phyloP scores from a whole-genome alignment of 208 protist species.

The Crithidia sp. region DNA sequence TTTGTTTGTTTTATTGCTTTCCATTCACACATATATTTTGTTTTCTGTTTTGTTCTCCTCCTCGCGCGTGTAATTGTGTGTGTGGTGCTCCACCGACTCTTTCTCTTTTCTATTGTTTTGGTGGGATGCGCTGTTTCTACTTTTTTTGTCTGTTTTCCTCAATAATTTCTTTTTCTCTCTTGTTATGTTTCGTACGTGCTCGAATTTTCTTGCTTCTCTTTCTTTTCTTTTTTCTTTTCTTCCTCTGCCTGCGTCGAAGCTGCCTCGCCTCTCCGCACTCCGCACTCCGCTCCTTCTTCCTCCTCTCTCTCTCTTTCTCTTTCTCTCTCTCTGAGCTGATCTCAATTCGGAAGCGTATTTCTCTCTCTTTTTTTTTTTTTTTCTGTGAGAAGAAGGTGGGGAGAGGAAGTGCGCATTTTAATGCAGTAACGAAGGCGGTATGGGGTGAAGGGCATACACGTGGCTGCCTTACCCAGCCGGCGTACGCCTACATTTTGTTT shows the following conservation, averaged over 20 bases:
- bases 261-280: no score
- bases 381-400: not conserved
- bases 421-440: no score
- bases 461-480: no score
- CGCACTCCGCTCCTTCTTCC: no score
- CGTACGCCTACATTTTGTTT: no score
- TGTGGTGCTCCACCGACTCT: not conserved
- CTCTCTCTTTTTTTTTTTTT: constrained; percentile 13
- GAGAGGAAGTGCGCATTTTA: no score
- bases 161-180: not conserved
- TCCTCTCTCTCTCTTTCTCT: no score
- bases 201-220: not conserved
- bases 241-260: no score
- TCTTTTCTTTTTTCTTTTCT: not conserved
- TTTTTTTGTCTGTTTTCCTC: not conserved
- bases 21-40: no score
- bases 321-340: not conserved
- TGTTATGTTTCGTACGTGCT: not conserved
- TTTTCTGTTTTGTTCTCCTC: not conserved
- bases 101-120: constrained; percentile 9
- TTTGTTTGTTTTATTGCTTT: constrained; percentile 3
- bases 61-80: not conserved
- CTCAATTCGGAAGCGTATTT: not conserved
- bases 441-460: no score
- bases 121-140: not conserved